Conservation (phyloP, 306 rosid genomes). For the Cucumis cinereus region DNA sequence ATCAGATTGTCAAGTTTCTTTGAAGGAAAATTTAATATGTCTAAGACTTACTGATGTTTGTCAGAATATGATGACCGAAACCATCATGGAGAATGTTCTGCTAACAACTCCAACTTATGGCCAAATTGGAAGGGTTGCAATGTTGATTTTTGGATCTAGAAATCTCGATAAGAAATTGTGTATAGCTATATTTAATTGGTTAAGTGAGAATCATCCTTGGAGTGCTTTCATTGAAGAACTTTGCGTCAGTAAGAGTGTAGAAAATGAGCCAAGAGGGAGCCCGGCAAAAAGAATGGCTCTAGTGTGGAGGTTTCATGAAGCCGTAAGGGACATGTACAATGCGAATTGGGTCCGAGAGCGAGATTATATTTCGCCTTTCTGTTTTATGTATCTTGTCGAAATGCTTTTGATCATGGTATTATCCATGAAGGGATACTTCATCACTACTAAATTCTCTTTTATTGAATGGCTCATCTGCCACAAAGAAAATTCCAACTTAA, state of each 20-base stretch:
- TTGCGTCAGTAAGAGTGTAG: background rate
- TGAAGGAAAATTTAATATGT: constrained; percentile 22
- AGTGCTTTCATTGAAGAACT: constrained; percentile 23
- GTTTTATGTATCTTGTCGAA: constrained; percentile 61
- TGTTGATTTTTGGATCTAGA: constrained; percentile 34
- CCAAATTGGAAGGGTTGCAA: constrained; percentile 35
- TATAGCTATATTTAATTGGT: constrained; percentile 3
- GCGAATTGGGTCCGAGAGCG: constrained; percentile 12
- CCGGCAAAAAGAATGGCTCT: background rate
- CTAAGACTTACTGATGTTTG: constrained; percentile 25
- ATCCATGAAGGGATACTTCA: constrained; percentile 16
- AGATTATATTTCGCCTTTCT: constrained; percentile 48
- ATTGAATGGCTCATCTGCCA: constrained; percentile 47
- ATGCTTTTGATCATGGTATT: constrained; percentile 36
- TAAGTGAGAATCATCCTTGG: constrained; percentile 28
- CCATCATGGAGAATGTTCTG: constrained; percentile 16
- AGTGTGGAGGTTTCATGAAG: constrained; percentile 14
- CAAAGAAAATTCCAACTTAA: constrained; percentile 12
- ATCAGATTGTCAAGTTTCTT: constrained; percentile 27
- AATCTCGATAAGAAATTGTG: constrained; percentile 11
- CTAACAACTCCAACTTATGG: constrained; percentile 18
- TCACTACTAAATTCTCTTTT: constrained; percentile 45
- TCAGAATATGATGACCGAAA: constrained; percentile 14
- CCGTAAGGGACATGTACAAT: constrained; percentile 23
- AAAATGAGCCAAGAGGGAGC: background rate